Conservation (phyloP, 2,329 filamentous ascomycete species). For the Alternaria gaisen region DNA sequence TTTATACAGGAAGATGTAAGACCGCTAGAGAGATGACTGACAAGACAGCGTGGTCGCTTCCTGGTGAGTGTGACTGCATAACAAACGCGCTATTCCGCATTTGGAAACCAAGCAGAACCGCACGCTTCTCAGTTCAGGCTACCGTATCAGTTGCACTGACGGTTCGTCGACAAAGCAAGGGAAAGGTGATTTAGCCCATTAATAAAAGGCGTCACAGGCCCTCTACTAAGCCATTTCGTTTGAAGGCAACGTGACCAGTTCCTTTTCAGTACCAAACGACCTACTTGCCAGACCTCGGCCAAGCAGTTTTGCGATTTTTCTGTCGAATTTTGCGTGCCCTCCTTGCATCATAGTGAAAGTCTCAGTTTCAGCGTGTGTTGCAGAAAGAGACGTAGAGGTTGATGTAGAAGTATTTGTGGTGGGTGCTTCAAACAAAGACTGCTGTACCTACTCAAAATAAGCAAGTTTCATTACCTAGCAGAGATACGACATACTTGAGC, state of each 20-base stretch:
- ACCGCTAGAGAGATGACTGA: neutral
- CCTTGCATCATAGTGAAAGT: neutral
- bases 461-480: neutral
- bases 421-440: neutral
- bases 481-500: neutral
- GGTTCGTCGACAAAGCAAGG: too few relatives aligned
- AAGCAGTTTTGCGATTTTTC: neutral
- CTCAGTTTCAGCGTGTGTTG: neutral
- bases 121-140: neutral
- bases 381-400: too few relatives aligned
- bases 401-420: neutral
- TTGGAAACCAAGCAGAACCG: neutral
- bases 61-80: neutral
- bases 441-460: neutral
- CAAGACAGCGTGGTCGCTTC: neutral
- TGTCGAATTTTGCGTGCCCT: neutral
- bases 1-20: neutral
- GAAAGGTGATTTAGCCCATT: neutral
- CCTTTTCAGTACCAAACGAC: neutral
- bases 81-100: neutral
- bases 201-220: neutral
- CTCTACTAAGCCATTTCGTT: neutral
- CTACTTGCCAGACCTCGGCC: neutral
- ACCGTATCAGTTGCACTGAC: neutral
- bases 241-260: neutral